Percentiles rank a stretch among this genome's conserved stretches.
These are phyloP conservation scores for Plasmodium coatneyi DNA, from an alignment of 169 alveolate species.

Conservation along the genomic window DNA sequence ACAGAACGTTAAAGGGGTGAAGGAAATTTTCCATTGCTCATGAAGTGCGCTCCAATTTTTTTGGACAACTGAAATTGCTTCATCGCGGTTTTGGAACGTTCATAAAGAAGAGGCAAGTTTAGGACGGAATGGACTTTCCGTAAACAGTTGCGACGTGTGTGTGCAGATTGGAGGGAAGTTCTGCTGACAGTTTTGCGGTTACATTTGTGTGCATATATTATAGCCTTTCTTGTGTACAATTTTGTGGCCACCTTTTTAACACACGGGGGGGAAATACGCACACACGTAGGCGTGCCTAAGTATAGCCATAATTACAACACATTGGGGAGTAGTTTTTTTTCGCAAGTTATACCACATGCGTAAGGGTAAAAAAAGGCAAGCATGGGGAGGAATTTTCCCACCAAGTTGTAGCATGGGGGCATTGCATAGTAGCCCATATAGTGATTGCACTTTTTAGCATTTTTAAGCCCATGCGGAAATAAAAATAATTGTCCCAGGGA, in stretches of 20 bases:
- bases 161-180: not conserved
- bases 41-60: not conserved
- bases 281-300: not conserved
- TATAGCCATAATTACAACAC: not conserved
- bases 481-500: not conserved
- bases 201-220: not conserved
- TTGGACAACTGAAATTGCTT: not conserved
- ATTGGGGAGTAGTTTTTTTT: not conserved
- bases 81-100: not conserved
- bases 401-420: not conserved
- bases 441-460: constrained; percentile 36
- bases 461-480: constrained; percentile 12
- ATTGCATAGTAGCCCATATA: not conserved
- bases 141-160: not conserved
- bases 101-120: not conserved
- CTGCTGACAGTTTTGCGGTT: not conserved
- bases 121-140: not conserved
- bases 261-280: not conserved
- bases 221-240: not conserved
- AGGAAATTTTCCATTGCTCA: not conserved
- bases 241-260: not conserved
- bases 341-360: not conserved
- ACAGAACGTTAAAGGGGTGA: not conserved
- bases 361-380: not conserved
- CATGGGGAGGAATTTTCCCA: not conserved